phyloP scores from a whole-genome alignment of 805 yeast species.

The Martiniozyma abietophila region DNA sequence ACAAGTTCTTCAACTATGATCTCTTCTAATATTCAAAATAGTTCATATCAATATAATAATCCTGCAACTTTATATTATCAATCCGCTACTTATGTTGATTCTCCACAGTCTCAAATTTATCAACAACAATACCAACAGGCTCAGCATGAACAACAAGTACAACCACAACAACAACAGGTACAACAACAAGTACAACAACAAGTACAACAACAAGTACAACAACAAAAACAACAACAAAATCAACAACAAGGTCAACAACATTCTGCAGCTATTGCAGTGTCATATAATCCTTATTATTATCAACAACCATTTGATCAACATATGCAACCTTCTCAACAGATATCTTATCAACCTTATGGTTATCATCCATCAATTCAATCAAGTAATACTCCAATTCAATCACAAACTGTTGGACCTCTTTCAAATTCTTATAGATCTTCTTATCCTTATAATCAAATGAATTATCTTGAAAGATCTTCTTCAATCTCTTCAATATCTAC shows the following conservation, averaged over 20 bases:
- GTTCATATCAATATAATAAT: no score
- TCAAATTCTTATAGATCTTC: no score
- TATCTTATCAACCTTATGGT: no score
- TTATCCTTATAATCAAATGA: no score
- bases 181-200: constrained; percentile 3
- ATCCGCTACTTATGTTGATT: constrained; percentile 12
- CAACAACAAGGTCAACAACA: constrained; percentile 7
- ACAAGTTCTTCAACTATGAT: not conserved
- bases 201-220: constrained; percentile 4
- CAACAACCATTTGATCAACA: no score
- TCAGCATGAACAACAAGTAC: constrained; percentile 2
- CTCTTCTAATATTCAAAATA: no score
- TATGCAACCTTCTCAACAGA: no score
- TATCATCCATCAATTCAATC: no score
- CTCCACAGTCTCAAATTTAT: constrained; percentile 13
- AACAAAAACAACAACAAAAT: not conserved
- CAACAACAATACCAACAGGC: constrained; percentile 13
- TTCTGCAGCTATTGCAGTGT: not conserved
- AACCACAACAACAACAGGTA: constrained; percentile 9
- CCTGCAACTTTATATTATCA: no score
- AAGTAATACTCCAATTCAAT: no score
- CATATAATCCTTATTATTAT: constrained; percentile 5
- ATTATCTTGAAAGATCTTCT: no score
- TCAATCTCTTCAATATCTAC: not conserved
- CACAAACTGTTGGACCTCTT: no score